Conservation (phyloP, 2,329 filamentous ascomycete species). For the Alternaria dauci region DNA sequence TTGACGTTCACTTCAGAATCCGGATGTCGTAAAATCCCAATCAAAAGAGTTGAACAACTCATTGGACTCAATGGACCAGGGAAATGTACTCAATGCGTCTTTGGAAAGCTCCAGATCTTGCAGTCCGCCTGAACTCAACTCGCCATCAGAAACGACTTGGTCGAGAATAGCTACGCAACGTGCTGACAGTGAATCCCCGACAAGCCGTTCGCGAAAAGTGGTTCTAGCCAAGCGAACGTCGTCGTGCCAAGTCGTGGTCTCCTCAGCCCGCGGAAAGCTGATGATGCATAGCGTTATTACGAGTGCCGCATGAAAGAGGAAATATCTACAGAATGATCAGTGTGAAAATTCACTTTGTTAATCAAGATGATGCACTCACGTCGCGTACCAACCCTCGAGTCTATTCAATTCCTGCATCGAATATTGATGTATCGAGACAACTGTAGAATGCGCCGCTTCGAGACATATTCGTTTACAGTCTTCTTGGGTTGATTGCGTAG, state of each 20-base stretch:
- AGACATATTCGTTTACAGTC: slow-evolving; percentile 35
- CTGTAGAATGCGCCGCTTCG: slow-evolving; percentile 36
- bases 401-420: slow-evolving; percentile 28
- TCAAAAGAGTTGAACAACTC: slow-evolving; percentile 37
- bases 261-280: slow-evolving; percentile 30
- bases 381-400: slow-evolving; percentile 38
- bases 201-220: slow-evolving; percentile 32
- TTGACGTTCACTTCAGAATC: slow-evolving; percentile 14
- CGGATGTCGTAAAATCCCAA: slow-evolving; percentile 32
- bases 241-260: slow-evolving; percentile 28
- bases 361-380: slow-evolving; percentile 22
- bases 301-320: slow-evolving; percentile 37
- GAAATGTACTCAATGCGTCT: slow-evolving; percentile 33
- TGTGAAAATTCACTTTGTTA: no score
- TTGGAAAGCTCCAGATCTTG: slow-evolving; percentile 29
- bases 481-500: slow-evolving; percentile 30
- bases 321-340: slow-evolving; percentile 21
- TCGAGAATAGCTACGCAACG: slow-evolving; percentile 37
- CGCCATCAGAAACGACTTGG: slow-evolving; percentile 32
- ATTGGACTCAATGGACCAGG: slow-evolving; percentile 37
- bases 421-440: slow-evolving; percentile 35
- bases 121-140: slow-evolving; percentile 25
- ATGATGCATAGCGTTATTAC: slow-evolving; percentile 37
- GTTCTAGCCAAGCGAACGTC: slow-evolving; percentile 33
- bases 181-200: slow-evolving; percentile 35